These are phyloP conservation scores for Tolypocladium pustulatum DNA, from an alignment of 2,329 filamentous ascomycete species.

Conservation along the genomic window DNA sequence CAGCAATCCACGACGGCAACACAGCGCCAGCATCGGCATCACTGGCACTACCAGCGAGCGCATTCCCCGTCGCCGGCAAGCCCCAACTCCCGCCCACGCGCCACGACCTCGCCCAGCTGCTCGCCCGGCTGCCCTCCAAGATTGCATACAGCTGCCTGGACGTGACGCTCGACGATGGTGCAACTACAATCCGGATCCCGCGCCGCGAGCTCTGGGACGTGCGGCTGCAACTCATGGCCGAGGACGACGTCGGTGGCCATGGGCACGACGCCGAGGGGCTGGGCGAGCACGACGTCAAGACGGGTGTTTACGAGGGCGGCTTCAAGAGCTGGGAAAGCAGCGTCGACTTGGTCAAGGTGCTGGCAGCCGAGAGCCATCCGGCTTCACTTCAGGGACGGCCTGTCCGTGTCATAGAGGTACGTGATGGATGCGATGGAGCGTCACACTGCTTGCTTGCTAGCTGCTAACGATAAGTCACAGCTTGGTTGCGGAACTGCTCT, in stretches of 20 bases:
- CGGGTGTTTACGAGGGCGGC: conserved; percentile 75
- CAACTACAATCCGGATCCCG: conserved; percentile 43
- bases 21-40: conserved; percentile 14
- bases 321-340: conserved; percentile 90
- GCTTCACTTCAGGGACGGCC: conserved; percentile 20
- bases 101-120: conserved; percentile 39
- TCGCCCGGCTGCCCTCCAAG: conserved; percentile 58
- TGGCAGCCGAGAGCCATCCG: conserved; percentile 32
- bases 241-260: conserved; percentile 43
- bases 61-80: conserved; percentile 53
- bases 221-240: conserved; percentile 69
- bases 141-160: conserved; percentile 56
- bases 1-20: not conserved
- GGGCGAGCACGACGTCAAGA: conserved; percentile 63
- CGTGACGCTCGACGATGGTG: conserved; percentile 46
- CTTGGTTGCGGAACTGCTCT: conserved; percentile 72
- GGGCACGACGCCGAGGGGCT: conserved; percentile 33
- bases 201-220: conserved; percentile 76
- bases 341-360: conserved; percentile 65
- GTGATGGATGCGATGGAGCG: conserved; percentile 8
- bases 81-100: conserved; percentile 43
- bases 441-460: no score
- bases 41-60: conserved; percentile 29
- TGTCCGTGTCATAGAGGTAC: conserved; percentile 43
- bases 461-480: conserved; percentile 26